Percentiles rank a stretch among this genome's conserved stretches.
phyloP scores from a whole-genome alignment of 768 basidiomycete species.

The Trametes coccinea region DNA sequence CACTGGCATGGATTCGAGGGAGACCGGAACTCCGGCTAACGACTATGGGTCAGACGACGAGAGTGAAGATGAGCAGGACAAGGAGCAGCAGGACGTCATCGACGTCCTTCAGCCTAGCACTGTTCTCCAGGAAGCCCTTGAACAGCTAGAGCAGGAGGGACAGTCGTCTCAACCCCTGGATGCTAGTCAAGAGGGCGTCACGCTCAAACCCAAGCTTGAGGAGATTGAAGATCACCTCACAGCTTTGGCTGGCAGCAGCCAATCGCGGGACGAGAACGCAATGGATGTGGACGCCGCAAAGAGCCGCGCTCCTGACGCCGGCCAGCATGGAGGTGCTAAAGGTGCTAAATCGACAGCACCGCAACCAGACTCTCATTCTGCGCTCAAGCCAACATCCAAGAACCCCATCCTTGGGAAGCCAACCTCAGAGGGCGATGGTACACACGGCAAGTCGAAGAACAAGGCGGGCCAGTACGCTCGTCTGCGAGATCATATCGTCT shows the following conservation, averaged over 20 bases:
- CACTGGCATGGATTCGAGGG: constrained; percentile 27
- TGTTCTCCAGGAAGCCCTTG: constrained; percentile 60
- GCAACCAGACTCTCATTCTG: constrained; percentile 32
- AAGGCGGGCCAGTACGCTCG: constrained; percentile 54
- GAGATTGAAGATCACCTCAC: constrained; percentile 57
- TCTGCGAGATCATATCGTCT: constrained; percentile 58
- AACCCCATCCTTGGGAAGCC: constrained; percentile 46
- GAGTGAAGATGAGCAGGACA: constrained; percentile 61
- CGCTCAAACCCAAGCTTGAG: constrained; percentile 45
- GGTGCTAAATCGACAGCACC: constrained; percentile 7
- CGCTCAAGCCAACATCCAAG: constrained; percentile 55
- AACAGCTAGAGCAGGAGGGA: constrained; percentile 40
- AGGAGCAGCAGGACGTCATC: constrained; percentile 52
- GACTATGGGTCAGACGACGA: constrained; percentile 63
- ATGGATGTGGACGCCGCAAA: constrained; percentile 32
- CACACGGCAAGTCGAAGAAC: constrained; percentile 39
- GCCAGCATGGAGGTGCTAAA: neutral
- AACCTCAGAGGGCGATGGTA: neutral
- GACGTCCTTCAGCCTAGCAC: constrained; percentile 59
- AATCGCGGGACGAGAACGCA: constrained; percentile 22
- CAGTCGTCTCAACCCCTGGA: constrained; percentile 34
- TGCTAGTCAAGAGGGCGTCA: neutral
- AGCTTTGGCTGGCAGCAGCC: constrained; percentile 32
- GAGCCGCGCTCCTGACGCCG: neutral
- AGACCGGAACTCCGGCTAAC: constrained; percentile 27